Percentiles rank a stretch among this genome's conserved stretches.
phyloP scores from a whole-genome alignment of 1,284 basidiomycete species.

The Papiliotrema flavescens region DNA sequence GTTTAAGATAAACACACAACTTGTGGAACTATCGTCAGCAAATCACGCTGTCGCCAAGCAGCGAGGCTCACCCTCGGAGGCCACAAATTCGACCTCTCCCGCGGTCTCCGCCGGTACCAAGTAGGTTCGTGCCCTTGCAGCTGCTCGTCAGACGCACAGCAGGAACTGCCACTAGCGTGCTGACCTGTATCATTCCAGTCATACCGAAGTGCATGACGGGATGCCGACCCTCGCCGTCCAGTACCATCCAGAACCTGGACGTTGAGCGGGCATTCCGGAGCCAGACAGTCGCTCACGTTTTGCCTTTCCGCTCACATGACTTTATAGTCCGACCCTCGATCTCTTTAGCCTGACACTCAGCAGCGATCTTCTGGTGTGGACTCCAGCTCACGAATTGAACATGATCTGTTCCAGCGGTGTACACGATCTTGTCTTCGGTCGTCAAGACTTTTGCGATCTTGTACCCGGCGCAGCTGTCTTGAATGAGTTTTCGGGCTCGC shows the following conservation, averaged over 20 bases:
- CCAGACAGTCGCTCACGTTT: conserved; percentile 50
- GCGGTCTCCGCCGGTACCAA: conserved; percentile 62
- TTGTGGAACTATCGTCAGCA: conserved; percentile 30
- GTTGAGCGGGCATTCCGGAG: background rate
- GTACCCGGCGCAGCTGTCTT: conserved; percentile 58
- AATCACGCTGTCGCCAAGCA: background rate
- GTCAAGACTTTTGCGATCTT: conserved; percentile 60
- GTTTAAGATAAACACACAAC: conserved; percentile 23
- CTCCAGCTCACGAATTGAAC: conserved; percentile 60
- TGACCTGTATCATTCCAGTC: conserved; percentile 72
- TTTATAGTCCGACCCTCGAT: conserved; percentile 60
- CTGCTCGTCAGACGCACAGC: conserved; percentile 42
- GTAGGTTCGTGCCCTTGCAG: conserved; percentile 62
- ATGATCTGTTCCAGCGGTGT: conserved; percentile 57
- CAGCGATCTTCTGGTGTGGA: background rate
- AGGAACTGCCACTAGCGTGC: conserved; percentile 2
- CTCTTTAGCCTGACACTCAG: conserved; percentile 56
- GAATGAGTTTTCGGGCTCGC: conserved; percentile 61
- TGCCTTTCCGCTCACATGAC: conserved; percentile 67
- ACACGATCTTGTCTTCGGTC: conserved; percentile 67
- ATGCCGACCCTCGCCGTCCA: conserved; percentile 61
- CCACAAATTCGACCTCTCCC: conserved; percentile 59
- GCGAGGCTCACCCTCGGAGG: conserved; percentile 66
- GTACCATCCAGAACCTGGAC: conserved; percentile 62
- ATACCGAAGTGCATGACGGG: conserved; percentile 79